These are phyloP conservation scores for Suillus sp. DNA, from an alignment of 768 basidiomycete species.

Conservation along the genomic window DNA sequence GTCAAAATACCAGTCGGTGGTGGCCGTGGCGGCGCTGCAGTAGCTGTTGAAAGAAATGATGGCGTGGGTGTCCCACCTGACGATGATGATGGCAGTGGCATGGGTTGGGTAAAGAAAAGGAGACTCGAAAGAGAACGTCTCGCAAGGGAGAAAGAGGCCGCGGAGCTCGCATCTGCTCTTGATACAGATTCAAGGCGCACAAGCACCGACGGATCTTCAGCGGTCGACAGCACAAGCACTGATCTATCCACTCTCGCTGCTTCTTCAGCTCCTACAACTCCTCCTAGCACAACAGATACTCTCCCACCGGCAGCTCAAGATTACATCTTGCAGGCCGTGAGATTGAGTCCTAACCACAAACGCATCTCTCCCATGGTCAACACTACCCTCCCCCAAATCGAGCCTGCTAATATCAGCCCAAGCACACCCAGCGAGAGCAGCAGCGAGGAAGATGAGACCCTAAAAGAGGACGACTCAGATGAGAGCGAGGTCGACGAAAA, in stretches of 20 bases:
- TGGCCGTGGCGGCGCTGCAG: constrained; percentile 30
- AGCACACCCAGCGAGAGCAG: not conserved
- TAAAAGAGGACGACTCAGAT: constrained; percentile 16
- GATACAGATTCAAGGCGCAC: not conserved
- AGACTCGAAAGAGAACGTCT: constrained; percentile 58
- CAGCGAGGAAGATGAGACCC: constrained; percentile 16
- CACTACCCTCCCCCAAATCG: not conserved
- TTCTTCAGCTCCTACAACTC: constrained; percentile 1
- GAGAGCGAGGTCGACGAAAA: constrained; percentile 7
- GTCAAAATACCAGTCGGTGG: constrained; percentile 26
- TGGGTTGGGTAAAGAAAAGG: constrained; percentile 77
- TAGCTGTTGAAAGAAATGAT: constrained; percentile 35
- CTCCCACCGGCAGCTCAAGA: not conserved
- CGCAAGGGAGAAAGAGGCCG: constrained; percentile 24
- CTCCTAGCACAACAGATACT: not conserved
- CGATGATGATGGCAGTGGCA: constrained; percentile 82
- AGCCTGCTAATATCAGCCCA: not conserved
- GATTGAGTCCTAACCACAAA: constrained; percentile 22
- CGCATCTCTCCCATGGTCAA: not conserved
- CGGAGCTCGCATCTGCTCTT: not conserved
- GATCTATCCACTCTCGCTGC: constrained; percentile 8
- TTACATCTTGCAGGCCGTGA: constrained; percentile 27
- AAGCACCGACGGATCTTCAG: constrained; percentile 3
- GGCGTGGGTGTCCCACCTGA: constrained; percentile 35
- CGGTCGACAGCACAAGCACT: constrained; percentile 5